Evolutionary conservation across 2,329 filamentous ascomycete genomes (phyloP).

Genomic region (Talaromyces islandicus): DNA sequence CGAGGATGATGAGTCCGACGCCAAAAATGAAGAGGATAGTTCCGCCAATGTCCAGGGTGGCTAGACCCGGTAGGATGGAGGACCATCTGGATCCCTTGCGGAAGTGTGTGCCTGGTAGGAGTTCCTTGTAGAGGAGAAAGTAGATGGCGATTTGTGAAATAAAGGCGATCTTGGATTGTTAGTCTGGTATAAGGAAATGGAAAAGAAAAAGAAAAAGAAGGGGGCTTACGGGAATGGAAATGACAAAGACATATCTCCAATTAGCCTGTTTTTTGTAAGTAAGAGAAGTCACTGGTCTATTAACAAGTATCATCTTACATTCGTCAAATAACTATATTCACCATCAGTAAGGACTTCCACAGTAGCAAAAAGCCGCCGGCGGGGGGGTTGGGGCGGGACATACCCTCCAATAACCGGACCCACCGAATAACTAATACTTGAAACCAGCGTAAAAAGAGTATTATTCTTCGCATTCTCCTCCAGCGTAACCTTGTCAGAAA

Average conservation of each 20-base stretch:
- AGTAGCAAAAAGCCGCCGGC: too few species aligned
- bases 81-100: conserved; percentile 26
- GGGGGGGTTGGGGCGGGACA: too few species aligned
- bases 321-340: conserved; percentile 24
- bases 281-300: conserved; percentile 34
- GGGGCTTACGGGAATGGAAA: conserved; percentile 54
- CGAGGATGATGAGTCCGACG: conserved; percentile 50
- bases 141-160: conserved; percentile 50
- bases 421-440: conserved; percentile 54
- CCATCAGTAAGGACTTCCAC: neutral
- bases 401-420: conserved; percentile 57
- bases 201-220: conserved; percentile 36
- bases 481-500: conserved; percentile 59
- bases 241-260: conserved; percentile 64
- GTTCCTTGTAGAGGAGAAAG: conserved; percentile 52
- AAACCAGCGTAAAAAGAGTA: conserved; percentile 55
- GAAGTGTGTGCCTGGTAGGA: conserved; percentile 47
- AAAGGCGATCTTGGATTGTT: conserved; percentile 34
- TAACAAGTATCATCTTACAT: conserved; percentile 16
- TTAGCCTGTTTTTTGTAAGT: conserved; percentile 26
- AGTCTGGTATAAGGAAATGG: conserved; percentile 36
- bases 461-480: conserved; percentile 58
- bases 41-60: conserved; percentile 53
- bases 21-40: conserved; percentile 53
- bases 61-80: conserved; percentile 42